Percentiles rank a stretch among this genome's conserved stretches.
These are phyloP conservation scores for Sclerotinia subarctica DNA, from an alignment of 2,329 filamentous ascomycete genomes.

Conservation along the genomic window DNA sequence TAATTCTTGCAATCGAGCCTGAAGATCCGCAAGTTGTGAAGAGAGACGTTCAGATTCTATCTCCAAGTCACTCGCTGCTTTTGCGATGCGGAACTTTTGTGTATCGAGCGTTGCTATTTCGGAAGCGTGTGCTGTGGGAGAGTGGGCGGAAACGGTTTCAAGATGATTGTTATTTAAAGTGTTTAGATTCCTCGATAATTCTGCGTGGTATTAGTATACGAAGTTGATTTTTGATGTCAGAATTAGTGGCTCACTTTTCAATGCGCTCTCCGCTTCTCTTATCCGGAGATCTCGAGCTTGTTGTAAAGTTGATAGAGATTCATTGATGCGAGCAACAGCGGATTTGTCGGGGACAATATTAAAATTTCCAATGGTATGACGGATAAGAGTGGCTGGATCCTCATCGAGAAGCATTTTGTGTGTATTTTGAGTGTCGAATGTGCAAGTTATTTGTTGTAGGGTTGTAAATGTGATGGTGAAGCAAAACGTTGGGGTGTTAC, in stretches of 20 bases:
- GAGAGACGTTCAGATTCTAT: conserved; percentile 92
- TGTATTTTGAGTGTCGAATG: neutral
- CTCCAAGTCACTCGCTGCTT: conserved; percentile 82
- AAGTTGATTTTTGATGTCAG: conserved; percentile 26
- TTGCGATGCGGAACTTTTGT: conserved; percentile 92
- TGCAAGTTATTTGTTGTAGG: conserved; percentile 1
- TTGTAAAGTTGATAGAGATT: conserved; percentile 78
- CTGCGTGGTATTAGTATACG: conserved; percentile 33
- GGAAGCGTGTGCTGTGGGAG: conserved; percentile 74
- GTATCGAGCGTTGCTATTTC: conserved; percentile 86
- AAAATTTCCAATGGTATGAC: conserved; percentile 91
- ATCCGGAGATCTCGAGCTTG: conserved; percentile 78
- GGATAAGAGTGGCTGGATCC: conserved; percentile 84
- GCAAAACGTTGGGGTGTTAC: neutral
- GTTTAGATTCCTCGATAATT: conserved; percentile 71
- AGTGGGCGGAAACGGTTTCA: conserved; percentile 72
- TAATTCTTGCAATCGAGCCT: conserved; percentile 72
- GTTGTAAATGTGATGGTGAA: conserved; percentile 4
- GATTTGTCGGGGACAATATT: conserved; percentile 86
- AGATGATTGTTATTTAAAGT: conserved; percentile 72
- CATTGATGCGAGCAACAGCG: conserved; percentile 77
- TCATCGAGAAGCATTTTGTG: conserved; percentile 88
- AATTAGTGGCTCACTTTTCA: conserved; percentile 52
- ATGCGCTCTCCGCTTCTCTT: conserved; percentile 62
- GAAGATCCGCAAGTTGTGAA: conserved; percentile 71